phyloP scores from a whole-genome alignment of 192 early-diverging fungal species.

The Coemansia sp. region DNA sequence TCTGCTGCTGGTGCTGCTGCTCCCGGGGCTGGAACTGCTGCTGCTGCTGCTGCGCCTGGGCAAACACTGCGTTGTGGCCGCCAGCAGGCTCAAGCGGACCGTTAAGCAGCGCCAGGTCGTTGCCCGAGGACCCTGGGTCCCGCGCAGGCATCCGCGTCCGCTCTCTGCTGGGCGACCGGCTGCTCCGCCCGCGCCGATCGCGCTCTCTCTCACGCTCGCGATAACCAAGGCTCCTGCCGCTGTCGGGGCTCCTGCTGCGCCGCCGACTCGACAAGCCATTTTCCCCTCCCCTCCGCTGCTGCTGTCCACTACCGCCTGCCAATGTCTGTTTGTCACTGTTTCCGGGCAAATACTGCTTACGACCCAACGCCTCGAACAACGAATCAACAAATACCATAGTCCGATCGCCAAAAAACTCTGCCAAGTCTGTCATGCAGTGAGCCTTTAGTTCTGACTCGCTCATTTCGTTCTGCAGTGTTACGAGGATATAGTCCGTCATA shows the following conservation, averaged over 20 bases:
- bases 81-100: constrained; percentile 28
- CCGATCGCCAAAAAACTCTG: constrained; percentile 48
- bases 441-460: constrained; percentile 28
- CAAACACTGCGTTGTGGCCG: neutral
- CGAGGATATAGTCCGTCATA: constrained; percentile 53
- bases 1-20: constrained; percentile 17
- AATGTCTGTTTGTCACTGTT: neutral
- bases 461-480: constrained; percentile 52
- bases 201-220: constrained; percentile 10
- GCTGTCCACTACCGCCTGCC: neutral
- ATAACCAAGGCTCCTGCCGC: neutral
- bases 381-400: constrained; percentile 34
- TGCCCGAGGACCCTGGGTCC: constrained; percentile 4
- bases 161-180: constrained; percentile 28
- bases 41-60: constrained; percentile 19
- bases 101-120: constrained; percentile 27
- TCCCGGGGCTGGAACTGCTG: constrained; percentile 10
- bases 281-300: neutral
- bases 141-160: neutral
- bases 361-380: constrained; percentile 32
- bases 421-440: constrained; percentile 42
- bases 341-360: constrained; percentile 26
- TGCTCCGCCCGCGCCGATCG: constrained; percentile 13
- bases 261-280: constrained; percentile 16
- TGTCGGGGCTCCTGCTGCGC: constrained; percentile 35